Base-by-base conservation (phyloP, 2,329 filamentous ascomycete species). In the Geosmithia putterillii region DNA sequence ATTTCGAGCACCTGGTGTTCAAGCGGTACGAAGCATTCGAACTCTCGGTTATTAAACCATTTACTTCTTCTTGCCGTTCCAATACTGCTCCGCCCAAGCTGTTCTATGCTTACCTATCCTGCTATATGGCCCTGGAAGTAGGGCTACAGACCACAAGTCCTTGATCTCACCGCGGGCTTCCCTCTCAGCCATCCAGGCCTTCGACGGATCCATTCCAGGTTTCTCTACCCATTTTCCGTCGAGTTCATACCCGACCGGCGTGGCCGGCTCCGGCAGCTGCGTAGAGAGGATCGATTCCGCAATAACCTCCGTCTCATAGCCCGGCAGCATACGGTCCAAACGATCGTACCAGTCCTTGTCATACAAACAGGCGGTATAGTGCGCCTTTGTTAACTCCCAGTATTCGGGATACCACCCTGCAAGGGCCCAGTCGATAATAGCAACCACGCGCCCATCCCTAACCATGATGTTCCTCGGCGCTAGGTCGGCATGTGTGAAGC, bases 391-490 rank as follows among this genome's bases (percentile, higher is more conserved):
- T 15, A 52, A 56, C 44, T 58, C 56, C 57, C 54, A 60, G 45
- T 58, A 58, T 42, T 59, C 56, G 2, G 56, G 57, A 45, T 58
- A 59, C 54, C 57, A 60, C 43, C 62, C 62, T 3, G 62, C 46
- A 48, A 55, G 56, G 4, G 34, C 57, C 54, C 55, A 60, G 41
- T 60, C 56, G 36, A 61, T 50, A n/a, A 58, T 52, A 4, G 52
- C 54, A 38, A 45, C 50, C 6, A 59, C 46, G 17, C 49, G 54
- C 9, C 52, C 52, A 7, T 43, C 22, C 5, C 45, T 46, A 5
- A 59, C 51, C 3, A 60, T 54, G 18, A 58, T 56, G 39, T 59
- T 58, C 32, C 51, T 47, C 17, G 51, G 48, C 1, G 41, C 45
- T 5, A 57, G 43, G 21, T 59, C 54, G 14, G 46, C 54, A 40